Percentiles rank a stretch among this genome's conserved stretches.
phyloP scores from a whole-genome alignment of 331 rosid genomes.

The Quercus tomentella region DNA sequence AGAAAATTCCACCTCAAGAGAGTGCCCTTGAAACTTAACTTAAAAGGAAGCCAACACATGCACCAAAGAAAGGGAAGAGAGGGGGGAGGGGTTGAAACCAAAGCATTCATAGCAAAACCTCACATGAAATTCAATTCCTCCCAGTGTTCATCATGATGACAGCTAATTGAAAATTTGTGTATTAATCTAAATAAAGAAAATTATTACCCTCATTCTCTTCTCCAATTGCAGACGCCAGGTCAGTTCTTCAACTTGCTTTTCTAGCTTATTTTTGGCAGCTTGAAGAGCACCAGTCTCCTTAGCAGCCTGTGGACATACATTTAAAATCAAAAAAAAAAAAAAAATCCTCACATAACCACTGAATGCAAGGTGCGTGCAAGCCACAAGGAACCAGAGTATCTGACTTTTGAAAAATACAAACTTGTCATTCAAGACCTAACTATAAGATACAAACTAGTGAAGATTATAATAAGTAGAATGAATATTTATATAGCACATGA shows the following conservation, averaged over 20 bases:
- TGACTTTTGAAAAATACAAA: neutral
- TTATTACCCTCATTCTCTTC: slow-evolving; percentile 46
- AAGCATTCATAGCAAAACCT: neutral
- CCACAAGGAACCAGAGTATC: neutral
- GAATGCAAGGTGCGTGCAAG: neutral
- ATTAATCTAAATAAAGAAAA: neutral
- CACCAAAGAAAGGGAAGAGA: neutral
- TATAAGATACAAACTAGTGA: neutral
- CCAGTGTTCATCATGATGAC: neutral
- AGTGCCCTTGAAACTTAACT: neutral
- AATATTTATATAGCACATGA: neutral
- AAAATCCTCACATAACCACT: neutral
- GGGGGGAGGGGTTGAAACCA: neutral
- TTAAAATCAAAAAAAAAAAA: neutral
- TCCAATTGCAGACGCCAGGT: slow-evolving; percentile 55
- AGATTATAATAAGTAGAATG: neutral
- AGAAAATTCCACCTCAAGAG: neutral
- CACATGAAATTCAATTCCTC: neutral
- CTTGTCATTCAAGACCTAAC: neutral
- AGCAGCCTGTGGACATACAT: slow-evolving; percentile 61
- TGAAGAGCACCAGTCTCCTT: slow-evolving; percentile 86
- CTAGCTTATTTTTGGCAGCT: slow-evolving; percentile 76
- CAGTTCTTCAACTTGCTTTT: slow-evolving; percentile 87
- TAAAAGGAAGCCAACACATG: neutral
- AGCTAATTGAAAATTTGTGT: neutral